Evolutionary conservation across 1,284 basidiomycete genomes (phyloP), one percentile per base, ranked within the genome.

Genomic region (Veloboletus limbatus): DNA sequence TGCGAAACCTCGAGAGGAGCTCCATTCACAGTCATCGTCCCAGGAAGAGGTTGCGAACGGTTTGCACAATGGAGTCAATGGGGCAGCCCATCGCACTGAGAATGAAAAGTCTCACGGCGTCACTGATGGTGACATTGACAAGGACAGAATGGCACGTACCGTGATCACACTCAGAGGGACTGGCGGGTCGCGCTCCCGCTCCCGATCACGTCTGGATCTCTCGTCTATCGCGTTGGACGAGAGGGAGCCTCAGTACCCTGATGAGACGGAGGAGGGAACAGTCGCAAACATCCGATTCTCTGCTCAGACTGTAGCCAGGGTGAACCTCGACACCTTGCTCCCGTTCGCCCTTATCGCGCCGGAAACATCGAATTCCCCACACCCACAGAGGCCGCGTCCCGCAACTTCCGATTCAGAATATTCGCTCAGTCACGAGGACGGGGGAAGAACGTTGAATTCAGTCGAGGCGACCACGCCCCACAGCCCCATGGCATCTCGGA

Each of bases 301-400:
- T 13, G 85, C 86, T 8, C 74, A 77, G 45, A 69, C 76, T 42
- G 70, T 88, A 11, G 73, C 80, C 13, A 80, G 78, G 58, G 70
- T 69, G 10, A 76, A 82, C 57, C 66, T 88, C 43, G 69, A 65
- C 30, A 63, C 69, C 6, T 62, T 80, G 33, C 71, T 91, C 52
- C 88, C 88, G 2, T 91, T 90, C 57, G 86, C 85, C 8, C 66
- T 92, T 40, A 85, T 91, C 58, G 74, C 82, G 24, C 88, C 88
- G 2, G 85, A 91, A 67, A 58, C 64, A 27, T 69, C 63, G 33
- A 68, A 59, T 38, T 68, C 71, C 39, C 60, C 67, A 27, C 71
- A 72, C 41, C 53, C 60, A 16, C 55, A 63, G 63, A 40, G 60
- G 56, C 21, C 54, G 54, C 47, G 52, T 40, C 39, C 40, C 6